These are phyloP conservation scores for Deinandra increscens DNA, from an alignment of 129 eudicot genomes.

Conservation along the genomic window DNA sequence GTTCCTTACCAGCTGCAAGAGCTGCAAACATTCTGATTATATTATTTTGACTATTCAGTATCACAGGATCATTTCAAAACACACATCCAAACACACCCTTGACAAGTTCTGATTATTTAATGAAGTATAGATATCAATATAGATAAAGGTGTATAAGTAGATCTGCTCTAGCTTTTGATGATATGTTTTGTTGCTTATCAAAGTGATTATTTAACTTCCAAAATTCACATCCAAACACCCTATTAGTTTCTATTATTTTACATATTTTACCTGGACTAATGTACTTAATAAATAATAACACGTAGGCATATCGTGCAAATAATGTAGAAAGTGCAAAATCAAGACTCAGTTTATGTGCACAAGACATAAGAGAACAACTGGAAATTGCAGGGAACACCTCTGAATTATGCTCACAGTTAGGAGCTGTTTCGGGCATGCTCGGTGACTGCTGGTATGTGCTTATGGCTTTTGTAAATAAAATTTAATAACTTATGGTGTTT, in stretches of 20 bases:
- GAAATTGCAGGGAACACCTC: conserved; percentile 63
- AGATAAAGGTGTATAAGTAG: neutral
- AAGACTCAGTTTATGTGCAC: conserved; percentile 73
- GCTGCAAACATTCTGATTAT: neutral
- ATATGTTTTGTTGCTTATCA: conserved; percentile 4
- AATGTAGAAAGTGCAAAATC: conserved; percentile 93
- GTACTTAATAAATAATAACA: conserved; percentile 19
- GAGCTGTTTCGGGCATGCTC: conserved; percentile 91
- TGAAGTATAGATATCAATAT: neutral
- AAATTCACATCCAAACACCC: conserved; percentile 7
- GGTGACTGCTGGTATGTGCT: conserved; percentile 87
- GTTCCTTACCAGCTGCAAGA: neutral
- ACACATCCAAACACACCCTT: neutral
- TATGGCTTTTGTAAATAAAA: neutral
- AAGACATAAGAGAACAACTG: conserved; percentile 78
- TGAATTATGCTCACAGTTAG: conserved; percentile 87
- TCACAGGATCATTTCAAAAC: neutral
- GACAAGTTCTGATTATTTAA: neutral
- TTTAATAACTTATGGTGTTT: no score
- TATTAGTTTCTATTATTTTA: neutral
- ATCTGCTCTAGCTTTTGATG: neutral
- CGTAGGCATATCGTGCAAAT: conserved; percentile 90
- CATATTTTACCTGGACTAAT: neutral
- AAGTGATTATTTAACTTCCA: neutral
- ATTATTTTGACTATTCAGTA: neutral